Conservation (phyloP, 2,329 filamentous ascomycete species). For the Colletotrichum ledebouriae region DNA sequence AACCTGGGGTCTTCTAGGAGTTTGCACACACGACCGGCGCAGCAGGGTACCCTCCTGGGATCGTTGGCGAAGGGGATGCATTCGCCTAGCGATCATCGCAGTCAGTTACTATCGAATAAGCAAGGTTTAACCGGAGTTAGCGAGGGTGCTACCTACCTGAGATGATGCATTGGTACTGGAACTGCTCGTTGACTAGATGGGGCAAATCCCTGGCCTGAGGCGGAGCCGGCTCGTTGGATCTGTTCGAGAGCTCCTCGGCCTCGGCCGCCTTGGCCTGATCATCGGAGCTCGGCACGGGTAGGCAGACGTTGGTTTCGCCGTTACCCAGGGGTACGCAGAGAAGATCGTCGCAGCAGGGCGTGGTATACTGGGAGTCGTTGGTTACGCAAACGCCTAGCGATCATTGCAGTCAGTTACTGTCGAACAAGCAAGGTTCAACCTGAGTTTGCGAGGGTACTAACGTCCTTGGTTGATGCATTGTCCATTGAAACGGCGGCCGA, state of each 20-base stretch:
- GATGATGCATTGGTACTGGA: neutral
- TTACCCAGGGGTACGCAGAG: neutral
- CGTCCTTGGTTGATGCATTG: conserved; percentile 26
- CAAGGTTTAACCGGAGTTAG: no score
- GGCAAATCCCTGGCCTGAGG: neutral
- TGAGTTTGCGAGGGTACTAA: neutral
- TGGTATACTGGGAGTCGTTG: conserved; percentile 1
- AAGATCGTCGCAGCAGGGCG: conserved; percentile 35
- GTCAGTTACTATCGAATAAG: no score
- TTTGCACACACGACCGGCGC: no score
- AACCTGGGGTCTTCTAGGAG: no score
- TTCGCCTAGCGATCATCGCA: no score
- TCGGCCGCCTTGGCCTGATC: neutral
- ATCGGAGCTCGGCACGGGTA: neutral
- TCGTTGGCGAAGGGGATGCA: no score
- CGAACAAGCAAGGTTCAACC: neutral
- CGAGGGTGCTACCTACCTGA: no score
- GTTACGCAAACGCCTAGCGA: conserved; percentile 13
- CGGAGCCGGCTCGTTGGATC: neutral
- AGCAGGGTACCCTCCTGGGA: no score
- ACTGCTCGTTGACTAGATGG: conserved; percentile 3
- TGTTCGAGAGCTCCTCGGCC: neutral
- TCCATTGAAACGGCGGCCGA: conserved; percentile 33
- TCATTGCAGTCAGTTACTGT: neutral
- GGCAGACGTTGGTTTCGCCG: conserved; percentile 23